phyloP scores from a whole-genome alignment of 805 yeast species.

The Spencermartinsiella europaea region DNA sequence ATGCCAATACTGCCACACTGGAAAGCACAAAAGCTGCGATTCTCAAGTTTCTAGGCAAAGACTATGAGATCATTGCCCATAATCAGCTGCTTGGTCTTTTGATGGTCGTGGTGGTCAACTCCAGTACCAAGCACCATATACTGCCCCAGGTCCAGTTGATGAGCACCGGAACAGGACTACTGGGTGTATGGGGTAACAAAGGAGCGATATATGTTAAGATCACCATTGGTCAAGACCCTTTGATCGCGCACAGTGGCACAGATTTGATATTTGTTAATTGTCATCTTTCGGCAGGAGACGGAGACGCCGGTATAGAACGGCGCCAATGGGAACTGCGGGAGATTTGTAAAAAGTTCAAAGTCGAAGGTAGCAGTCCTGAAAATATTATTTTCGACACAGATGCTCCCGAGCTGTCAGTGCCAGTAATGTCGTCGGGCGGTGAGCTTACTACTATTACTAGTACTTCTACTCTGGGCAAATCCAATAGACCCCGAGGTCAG shows the following conservation, averaged over 20 bases:
- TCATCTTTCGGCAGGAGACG: conserved; percentile 52
- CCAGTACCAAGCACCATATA: conserved; percentile 36
- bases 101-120: conserved; percentile 39
- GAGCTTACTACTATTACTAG: too few relatives aligned
- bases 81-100: conserved; percentile 51
- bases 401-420: conserved; percentile 21
- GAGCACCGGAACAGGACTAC: conserved; percentile 52
- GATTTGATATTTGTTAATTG: conserved; percentile 41
- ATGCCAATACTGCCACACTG: conserved; percentile 31
- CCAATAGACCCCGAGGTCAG: neutral
- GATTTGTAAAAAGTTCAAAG: conserved; percentile 30
- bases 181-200: conserved; percentile 57
- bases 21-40: conserved; percentile 22
- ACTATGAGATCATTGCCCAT: conserved; percentile 37
- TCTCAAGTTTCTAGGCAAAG: conserved; percentile 23
- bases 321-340: conserved; percentile 44
- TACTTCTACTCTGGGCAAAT: neutral
- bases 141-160: conserved; percentile 33
- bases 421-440: neutral
- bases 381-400: conserved; percentile 28
- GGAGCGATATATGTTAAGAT: conserved; percentile 50
- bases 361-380: conserved; percentile 26
- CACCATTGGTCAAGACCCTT: conserved; percentile 36
- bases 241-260: conserved; percentile 25
- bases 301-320: conserved; percentile 33